phyloP scores from a whole-genome alignment of 176 grass and related monocot species.

The Avena atlantica region DNA sequence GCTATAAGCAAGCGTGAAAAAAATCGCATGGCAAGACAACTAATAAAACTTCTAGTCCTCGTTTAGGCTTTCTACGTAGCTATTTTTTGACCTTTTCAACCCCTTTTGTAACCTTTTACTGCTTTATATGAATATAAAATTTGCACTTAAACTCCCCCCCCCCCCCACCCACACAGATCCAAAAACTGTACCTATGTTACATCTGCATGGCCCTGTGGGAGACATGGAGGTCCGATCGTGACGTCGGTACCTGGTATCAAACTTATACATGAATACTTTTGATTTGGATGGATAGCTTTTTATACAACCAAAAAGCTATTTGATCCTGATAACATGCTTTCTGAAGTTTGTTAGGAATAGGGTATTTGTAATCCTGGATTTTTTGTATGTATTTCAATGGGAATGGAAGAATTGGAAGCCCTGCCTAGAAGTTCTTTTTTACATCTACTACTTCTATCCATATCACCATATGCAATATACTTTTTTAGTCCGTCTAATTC shows the following conservation, averaged over 20 bases:
- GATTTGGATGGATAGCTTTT: neutral
- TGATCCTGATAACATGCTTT: neutral
- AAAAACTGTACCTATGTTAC: neutral
- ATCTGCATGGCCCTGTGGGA: neutral
- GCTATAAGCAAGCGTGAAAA: neutral
- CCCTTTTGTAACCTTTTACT: too few species aligned
- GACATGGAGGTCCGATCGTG: neutral
- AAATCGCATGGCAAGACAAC: neutral
- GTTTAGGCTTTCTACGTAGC: too few species aligned
- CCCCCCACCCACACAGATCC: too few species aligned
- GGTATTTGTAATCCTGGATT: neutral
- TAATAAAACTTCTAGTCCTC: neutral
- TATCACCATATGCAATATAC: conserved; percentile 1
- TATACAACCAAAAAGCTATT: conserved; percentile 1
- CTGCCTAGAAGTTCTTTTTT: neutral
- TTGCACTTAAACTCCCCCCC: too few species aligned
- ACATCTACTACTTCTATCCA: neutral
- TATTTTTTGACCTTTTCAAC: too few species aligned
- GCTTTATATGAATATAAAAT: too few species aligned
- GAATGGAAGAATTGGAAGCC: neutral
- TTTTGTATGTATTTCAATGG: neutral
- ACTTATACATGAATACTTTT: neutral
- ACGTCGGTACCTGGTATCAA: neutral
- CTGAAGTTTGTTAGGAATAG: neutral
- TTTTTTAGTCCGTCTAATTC: neutral